Conservation (phyloP, 1,139 yeast species). For the Yamadazyma mexicana region DNA sequence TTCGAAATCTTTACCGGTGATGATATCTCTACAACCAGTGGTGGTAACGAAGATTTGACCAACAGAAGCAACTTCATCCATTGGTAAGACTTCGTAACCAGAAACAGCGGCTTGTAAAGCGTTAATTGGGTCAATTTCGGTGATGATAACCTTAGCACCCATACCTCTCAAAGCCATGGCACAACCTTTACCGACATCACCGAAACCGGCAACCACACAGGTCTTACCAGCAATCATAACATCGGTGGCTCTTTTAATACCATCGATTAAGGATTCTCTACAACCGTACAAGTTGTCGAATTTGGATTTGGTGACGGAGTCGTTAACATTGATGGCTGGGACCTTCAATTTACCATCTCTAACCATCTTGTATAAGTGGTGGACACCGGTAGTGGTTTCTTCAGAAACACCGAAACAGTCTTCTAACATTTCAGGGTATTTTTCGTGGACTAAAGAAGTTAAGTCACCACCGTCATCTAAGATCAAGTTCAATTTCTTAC, state of each 20-base stretch:
- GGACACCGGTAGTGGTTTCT: constrained; percentile 99
- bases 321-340: constrained; percentile 99
- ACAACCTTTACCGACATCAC: constrained; percentile 99
- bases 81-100: constrained; percentile 96
- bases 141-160: constrained; percentile 99
- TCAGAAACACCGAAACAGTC: constrained; percentile 96
- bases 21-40: constrained; percentile 99
- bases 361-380: constrained; percentile 96
- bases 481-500: constrained; percentile 93
- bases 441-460: constrained; percentile 95
- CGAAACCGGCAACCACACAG: constrained; percentile 99
- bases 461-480: constrained; percentile 99
- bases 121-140: constrained; percentile 98
- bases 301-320: constrained; percentile 98
- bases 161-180: constrained; percentile 98
- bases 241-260: constrained; percentile 99
- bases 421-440: constrained; percentile 96
- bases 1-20: constrained; percentile 83
- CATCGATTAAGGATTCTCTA: constrained; percentile 98
- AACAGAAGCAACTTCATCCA: constrained; percentile 88
- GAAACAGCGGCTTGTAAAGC: constrained; percentile 99
- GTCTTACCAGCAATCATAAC: constrained; percentile 99
- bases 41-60: constrained; percentile 99
- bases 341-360: constrained; percentile 90
- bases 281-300: constrained; percentile 99